These are phyloP conservation scores for Nicotiana rustica DNA, from an alignment of 305 asterid species.

Conservation along the genomic window DNA sequence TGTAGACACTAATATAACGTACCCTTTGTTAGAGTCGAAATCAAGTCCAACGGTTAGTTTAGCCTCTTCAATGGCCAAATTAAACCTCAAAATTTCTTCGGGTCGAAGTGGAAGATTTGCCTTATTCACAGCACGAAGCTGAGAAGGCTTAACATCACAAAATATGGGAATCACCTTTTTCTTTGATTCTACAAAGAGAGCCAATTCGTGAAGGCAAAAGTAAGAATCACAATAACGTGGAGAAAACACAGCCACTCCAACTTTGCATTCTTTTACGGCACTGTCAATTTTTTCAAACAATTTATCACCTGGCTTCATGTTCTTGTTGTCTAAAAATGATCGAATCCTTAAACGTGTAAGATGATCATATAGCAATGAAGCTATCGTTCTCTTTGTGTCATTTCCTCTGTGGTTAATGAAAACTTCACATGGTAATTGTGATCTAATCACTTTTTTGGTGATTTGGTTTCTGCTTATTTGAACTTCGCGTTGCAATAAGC, in stretches of 20 bases:
- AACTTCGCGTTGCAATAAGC: constrained; percentile 30
- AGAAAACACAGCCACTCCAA: constrained; percentile 40
- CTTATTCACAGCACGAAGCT: constrained; percentile 18
- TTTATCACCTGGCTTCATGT: constrained; percentile 43
- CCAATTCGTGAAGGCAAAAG: constrained; percentile 35
- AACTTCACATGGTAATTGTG: constrained; percentile 36
- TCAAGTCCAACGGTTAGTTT: constrained; percentile 35
- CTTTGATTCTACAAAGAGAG: constrained; percentile 33
- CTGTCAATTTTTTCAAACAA: constrained; percentile 36
- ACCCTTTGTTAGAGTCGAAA: constrained; percentile 32
- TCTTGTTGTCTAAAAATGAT: constrained; percentile 38
- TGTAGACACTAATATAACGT: neutral
- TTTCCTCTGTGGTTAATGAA: constrained; percentile 40
- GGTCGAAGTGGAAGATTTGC: neutral
- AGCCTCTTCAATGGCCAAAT: constrained; percentile 32
- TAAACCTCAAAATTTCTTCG: constrained; percentile 12
- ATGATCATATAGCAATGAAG: constrained; percentile 38
- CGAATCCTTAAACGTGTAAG: constrained; percentile 25
- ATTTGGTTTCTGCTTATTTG: constrained; percentile 21
- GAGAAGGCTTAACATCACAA: constrained; percentile 38
- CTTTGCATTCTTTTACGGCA: constrained; percentile 35
- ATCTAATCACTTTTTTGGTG: constrained; percentile 23
- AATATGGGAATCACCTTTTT: constrained; percentile 39
- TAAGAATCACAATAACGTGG: constrained; percentile 39
- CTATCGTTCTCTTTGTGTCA: constrained; percentile 41